Evolutionary conservation across 495 filamentous ascomycete species (phyloP).

Genomic region (Jackrogersella multiformis): DNA sequence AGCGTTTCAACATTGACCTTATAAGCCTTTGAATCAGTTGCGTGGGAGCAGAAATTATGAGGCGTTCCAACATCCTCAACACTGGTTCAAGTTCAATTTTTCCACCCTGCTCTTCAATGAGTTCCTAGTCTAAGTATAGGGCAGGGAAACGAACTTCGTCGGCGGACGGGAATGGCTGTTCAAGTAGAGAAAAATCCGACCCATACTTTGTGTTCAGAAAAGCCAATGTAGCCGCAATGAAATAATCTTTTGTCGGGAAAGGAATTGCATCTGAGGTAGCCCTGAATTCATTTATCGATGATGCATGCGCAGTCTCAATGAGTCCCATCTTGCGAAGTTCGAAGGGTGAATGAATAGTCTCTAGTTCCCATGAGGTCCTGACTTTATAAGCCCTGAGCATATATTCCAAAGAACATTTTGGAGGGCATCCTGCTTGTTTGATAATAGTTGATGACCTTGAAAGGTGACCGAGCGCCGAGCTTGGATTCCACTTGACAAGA

Average conservation of each 20-base stretch:
- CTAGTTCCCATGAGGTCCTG: too few relatives aligned
- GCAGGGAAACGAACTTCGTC: constrained; percentile 35
- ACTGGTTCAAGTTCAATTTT: background rate
- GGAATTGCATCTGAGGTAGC: background rate
- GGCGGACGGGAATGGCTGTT: constrained; percentile 32
- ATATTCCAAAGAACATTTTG: constrained; percentile 12
- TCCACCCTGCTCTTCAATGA: constrained; percentile 23
- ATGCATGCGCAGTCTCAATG: background rate
- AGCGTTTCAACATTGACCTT: constrained; percentile 9
- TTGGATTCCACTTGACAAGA: constrained; percentile 38
- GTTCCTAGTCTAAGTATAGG: constrained; percentile 37
- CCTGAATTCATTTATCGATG: constrained; percentile 1
- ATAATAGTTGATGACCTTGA: background rate
- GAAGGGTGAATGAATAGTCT: background rate
- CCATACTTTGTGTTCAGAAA: constrained; percentile 25
- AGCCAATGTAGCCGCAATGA: constrained; percentile 16
- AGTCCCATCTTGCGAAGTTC: background rate
- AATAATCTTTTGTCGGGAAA: background rate
- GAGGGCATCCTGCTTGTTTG: background rate
- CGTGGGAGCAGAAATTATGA: constrained; percentile 8
- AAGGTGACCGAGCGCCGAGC: background rate
- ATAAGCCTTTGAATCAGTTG: background rate
- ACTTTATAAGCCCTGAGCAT: constrained; percentile 12
- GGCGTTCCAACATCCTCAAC: background rate
- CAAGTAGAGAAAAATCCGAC: constrained; percentile 16